Percentiles rank a stretch among this genome's conserved stretches.
Conservation (phyloP, 1,139 yeast species). For the Sugiyamaella paludigena region DNA sequence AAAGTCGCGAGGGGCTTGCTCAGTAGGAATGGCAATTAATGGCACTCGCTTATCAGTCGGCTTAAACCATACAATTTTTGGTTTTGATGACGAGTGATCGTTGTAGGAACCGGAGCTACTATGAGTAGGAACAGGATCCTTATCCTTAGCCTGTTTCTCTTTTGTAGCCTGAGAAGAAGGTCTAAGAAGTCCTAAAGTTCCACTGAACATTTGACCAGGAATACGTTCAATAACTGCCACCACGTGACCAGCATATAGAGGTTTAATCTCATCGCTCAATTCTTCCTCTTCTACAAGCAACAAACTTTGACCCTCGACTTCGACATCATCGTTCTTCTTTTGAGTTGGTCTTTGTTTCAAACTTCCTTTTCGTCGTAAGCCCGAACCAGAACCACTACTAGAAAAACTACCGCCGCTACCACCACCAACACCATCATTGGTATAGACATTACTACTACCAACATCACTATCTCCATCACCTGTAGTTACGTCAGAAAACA, state of each 20-base stretch:
- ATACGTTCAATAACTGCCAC: conserved; percentile 97
- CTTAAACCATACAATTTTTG: conserved; percentile 98
- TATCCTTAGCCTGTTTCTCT: conserved; percentile 58
- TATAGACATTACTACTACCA: conserved; percentile 39
- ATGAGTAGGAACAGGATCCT: conserved; percentile 48
- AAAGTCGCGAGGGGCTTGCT: conserved; percentile 94
- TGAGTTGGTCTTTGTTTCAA: conserved; percentile 96
- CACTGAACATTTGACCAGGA: conserved; percentile 88
- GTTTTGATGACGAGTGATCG: conserved; percentile 46
- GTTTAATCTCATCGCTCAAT: conserved; percentile 87
- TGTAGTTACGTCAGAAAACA: conserved; percentile 31
- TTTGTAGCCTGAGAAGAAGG: conserved; percentile 96
- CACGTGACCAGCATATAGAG: conserved; percentile 95
- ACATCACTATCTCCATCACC: conserved; percentile 19
- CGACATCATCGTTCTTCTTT: conserved; percentile 97
- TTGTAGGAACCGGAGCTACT: conserved; percentile 13
- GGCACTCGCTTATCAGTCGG: conserved; percentile 98
- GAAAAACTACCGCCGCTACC: conserved; percentile 6
- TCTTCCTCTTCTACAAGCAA: conserved; percentile 93
- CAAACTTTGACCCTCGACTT: conserved; percentile 95
- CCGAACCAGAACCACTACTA: conserved; percentile 28
- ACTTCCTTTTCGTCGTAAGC: conserved; percentile 80
- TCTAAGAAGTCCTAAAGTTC: conserved; percentile 87
- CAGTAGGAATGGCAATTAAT: conserved; percentile 95
- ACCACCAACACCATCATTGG: conserved; percentile 27